These are phyloP conservation scores for Auricularia auricula-judae DNA, from an alignment of 768 basidiomycete species.

Conservation along the genomic window DNA sequence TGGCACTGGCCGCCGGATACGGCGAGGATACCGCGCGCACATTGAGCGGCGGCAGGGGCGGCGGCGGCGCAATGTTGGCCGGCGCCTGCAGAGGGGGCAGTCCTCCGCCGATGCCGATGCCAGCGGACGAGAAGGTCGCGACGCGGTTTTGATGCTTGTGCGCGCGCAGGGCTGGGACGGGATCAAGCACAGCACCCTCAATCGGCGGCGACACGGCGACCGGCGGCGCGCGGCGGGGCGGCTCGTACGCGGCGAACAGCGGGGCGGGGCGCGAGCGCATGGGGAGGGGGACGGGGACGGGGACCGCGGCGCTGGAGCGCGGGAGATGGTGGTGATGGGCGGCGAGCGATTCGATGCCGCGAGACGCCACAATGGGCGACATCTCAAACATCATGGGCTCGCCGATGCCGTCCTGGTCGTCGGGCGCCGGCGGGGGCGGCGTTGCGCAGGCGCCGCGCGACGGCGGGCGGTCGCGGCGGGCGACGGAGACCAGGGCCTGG, in stretches of 20 bases:
- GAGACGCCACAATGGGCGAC: not conserved
- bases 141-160: not conserved
- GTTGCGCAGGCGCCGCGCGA: not conserved
- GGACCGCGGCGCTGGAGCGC: not conserved
- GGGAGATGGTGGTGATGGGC: not conserved
- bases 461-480: not conserved
- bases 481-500: not conserved
- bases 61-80: not conserved
- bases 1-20: not conserved
- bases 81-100: not conserved
- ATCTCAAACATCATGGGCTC: conserved; percentile 1
- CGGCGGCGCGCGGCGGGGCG: not conserved
- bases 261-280: not conserved
- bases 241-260: not conserved
- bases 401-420: not conserved
- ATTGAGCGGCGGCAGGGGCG: not conserved
- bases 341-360: not conserved
- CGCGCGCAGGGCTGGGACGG: not conserved
- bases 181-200: not conserved
- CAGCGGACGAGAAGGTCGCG: not conserved
- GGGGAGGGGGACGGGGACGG: not conserved
- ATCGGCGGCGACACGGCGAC: not conserved
- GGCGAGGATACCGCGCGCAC: no score
- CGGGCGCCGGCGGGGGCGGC: not conserved
- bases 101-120: no score